phyloP scores from a whole-genome alignment of 129 eudicot species.

The Lactuca saligna region DNA sequence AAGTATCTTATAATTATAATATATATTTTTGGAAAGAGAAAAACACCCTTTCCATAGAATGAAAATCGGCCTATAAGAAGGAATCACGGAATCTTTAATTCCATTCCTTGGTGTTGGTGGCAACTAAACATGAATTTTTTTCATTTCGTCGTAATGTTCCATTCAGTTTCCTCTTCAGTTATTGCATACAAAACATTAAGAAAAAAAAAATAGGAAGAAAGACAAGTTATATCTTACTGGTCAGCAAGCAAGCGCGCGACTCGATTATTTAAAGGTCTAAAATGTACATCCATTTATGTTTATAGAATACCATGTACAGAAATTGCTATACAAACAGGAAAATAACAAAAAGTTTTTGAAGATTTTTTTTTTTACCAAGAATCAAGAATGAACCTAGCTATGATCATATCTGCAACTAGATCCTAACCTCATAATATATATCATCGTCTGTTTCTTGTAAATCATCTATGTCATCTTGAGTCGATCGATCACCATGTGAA shows the following conservation, averaged over 20 bases:
- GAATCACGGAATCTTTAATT: too few species aligned
- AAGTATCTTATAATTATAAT: too few species aligned
- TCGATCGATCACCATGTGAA: slow-evolving; percentile 12
- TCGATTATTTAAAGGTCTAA: background rate
- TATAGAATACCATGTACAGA: background rate
- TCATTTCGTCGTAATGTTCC: too few species aligned
- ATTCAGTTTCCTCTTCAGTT: too few species aligned
- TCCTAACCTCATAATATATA: background rate
- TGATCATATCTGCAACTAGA: background rate
- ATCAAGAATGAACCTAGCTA: slow-evolving; percentile 7
- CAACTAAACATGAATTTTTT: too few species aligned
- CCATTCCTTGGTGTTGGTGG: too few species aligned
- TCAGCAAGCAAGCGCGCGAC: background rate
- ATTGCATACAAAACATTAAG: too few species aligned
- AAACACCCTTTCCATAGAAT: too few species aligned
- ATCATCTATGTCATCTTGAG: slow-evolving; percentile 24
- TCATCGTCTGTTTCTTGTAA: background rate
- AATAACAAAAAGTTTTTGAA: background rate
- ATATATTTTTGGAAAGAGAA: too few species aligned
- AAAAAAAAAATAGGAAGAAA: background rate
- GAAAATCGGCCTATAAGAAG: too few species aligned
- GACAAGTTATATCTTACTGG: background rate
- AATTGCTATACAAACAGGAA: background rate
- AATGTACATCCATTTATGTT: background rate
- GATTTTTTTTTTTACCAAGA: background rate